A percentile compares a stretch with the other conserved stretches of the same genome.
Evolutionary conservation across 176 grass and related monocot genomes (phyloP).

Genomic region (Cymbopogon citratus): DNA sequence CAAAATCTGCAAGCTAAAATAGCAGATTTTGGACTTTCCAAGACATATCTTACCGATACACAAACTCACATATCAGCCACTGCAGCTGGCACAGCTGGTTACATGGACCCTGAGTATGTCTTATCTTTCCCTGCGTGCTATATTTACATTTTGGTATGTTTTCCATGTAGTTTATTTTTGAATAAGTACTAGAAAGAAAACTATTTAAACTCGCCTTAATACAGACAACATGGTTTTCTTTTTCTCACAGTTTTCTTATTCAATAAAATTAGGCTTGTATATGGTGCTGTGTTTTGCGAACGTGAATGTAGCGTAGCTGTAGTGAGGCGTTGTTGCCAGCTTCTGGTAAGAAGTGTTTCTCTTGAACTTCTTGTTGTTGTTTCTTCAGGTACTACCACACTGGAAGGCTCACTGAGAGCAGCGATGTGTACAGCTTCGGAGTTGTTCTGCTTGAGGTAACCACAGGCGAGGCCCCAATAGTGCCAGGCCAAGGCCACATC

Average conservation of each 20-base stretch:
- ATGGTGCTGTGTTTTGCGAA: neutral
- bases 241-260: neutral
- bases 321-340: neutral
- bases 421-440: constrained; percentile 50
- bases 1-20: constrained; percentile 39
- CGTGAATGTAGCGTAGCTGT: neutral
- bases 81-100: constrained; percentile 44
- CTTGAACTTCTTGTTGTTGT: neutral
- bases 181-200: neutral
- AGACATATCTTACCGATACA: neutral
- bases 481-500: neutral
- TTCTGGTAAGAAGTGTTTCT: neutral
- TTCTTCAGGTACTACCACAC: constrained; percentile 6
- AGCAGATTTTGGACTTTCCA: constrained; percentile 55
- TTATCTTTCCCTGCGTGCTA: neutral
- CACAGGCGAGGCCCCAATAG: neutral
- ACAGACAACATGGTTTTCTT: neutral
- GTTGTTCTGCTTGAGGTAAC: constrained; percentile 24
- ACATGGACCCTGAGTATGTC: constrained; percentile 63
- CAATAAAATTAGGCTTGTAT: neutral
- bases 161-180: neutral
- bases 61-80: constrained; percentile 25
- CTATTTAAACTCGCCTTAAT: neutral
- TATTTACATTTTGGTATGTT: neutral
- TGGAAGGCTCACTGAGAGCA: constrained; percentile 4